These are phyloP conservation scores for Herpotrichia juniperi DNA, from an alignment of 2,329 filamentous ascomycete species.

Conservation along the genomic window DNA sequence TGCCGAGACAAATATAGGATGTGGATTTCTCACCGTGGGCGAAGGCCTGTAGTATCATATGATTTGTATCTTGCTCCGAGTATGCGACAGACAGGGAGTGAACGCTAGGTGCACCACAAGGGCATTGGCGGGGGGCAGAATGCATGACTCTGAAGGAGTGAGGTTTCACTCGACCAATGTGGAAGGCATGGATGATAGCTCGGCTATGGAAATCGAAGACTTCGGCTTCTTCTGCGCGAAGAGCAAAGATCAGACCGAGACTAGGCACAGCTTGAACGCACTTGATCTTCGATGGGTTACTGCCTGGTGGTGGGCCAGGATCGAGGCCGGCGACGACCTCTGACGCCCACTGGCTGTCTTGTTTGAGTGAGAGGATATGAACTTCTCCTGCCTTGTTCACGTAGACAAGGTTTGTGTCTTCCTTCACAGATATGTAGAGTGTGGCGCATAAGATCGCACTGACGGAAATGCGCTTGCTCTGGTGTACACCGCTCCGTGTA, in stretches of 20 bases:
- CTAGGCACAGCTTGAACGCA: constrained; percentile 65
- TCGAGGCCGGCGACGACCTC: constrained; percentile 43
- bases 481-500: constrained; percentile 49
- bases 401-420: constrained; percentile 36
- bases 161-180: constrained; percentile 63
- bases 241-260: constrained; percentile 66
- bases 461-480: constrained; percentile 34
- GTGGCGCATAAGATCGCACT: constrained; percentile 33
- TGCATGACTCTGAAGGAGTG: constrained; percentile 67
- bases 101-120: constrained; percentile 63
- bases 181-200: constrained; percentile 66
- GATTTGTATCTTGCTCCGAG: constrained; percentile 62
- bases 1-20: constrained; percentile 62
- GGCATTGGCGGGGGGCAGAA: constrained; percentile 57
- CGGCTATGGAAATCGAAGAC: constrained; percentile 65
- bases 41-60: constrained; percentile 71
- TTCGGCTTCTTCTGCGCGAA: constrained; percentile 62
- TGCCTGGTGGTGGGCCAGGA: constrained; percentile 41
- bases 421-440: constrained; percentile 33
- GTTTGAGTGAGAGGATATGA: constrained; percentile 35
- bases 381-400: constrained; percentile 42
- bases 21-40: constrained; percentile 59
- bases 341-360: constrained; percentile 30
- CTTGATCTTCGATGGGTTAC: constrained; percentile 54
- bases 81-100: constrained; percentile 70